Base-by-base conservation (phyloP, 2,329 filamentous ascomycete species). In the Talaromyces pinophilus region DNA sequence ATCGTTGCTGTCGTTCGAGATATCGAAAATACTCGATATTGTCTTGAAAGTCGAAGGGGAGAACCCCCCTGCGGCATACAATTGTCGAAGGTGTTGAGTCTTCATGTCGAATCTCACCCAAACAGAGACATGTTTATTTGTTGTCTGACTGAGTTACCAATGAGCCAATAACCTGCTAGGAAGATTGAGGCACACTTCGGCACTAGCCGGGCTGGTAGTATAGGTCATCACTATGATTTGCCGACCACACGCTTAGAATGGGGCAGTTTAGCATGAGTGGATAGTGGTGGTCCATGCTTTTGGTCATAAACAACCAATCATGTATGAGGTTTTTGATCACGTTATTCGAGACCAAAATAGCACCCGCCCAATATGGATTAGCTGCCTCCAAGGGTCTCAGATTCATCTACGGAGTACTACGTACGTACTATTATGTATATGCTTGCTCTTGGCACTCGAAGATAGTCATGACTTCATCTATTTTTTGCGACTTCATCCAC, bases 81-180 rank as follows among this genome's bases (percentile, higher is more conserved):
- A 7, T 33, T 33, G 17, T 19, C 7, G 15, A 33, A 33, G 28
- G n/a, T 1, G 25, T 55, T 55, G 28, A 11, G 48, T 33, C n/a
- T n/a, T 15, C 48, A 30, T 54, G 25, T 28, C 15, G 25, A 55
- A 19, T 22, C n/a, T 38, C 33, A 22, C 33, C 15, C 30, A 19
- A 35, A 38, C 33, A 8, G 33, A 57, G 30, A 38, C 33, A 57
- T 63, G 61, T 63, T 63, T 63, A 55, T 35, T 63, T 38, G 19
- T 50, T 62, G 44, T 35, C 46, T 62, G 44, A 15, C 59, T 13
- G 15, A 19, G 59, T 25, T 25, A 50, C 33, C 19, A 25, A n/a
- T 22, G 17, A 63, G 19, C 60, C 46, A 54, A 63, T 50, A 13
- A 38, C 10, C 10, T 8, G 17, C n/a, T 15, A 3, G 4, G 15